Evolutionary conservation across 1,284 basidiomycete genomes (phyloP).

Genomic region (Rhodotorula sp.): DNA sequence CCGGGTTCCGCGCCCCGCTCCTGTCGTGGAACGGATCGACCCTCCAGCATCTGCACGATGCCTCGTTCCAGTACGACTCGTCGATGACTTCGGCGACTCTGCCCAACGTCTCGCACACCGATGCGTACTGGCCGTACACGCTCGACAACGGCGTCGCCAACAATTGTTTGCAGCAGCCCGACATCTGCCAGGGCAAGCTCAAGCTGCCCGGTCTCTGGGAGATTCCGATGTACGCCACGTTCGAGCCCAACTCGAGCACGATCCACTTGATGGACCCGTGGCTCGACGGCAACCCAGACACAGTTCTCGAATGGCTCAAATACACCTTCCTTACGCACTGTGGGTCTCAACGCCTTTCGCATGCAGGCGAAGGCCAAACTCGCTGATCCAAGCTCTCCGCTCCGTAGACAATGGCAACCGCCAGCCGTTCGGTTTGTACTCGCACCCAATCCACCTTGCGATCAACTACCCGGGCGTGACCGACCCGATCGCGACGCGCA

Average conservation of each 20-base stretch:
- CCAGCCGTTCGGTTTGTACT: constrained; percentile 76
- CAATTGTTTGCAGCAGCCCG: constrained; percentile 62
- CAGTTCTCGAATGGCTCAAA: constrained; percentile 69
- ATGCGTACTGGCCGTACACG: constrained; percentile 59
- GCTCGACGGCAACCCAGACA: constrained; percentile 61
- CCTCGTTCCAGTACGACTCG: constrained; percentile 61
- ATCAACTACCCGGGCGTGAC: constrained; percentile 50
- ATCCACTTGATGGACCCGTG: constrained; percentile 60
- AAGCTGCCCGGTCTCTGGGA: constrained; percentile 77
- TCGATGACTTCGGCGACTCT: constrained; percentile 64
- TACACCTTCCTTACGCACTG: constrained; percentile 69
- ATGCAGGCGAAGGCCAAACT: not conserved
- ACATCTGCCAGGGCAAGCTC: constrained; percentile 67
- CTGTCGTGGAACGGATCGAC: constrained; percentile 61
- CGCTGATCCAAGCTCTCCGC: not conserved
- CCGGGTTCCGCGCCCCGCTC: constrained; percentile 75
- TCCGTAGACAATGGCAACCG: constrained; percentile 61
- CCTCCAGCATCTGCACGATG: constrained; percentile 30
- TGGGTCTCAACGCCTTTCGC: constrained; percentile 21
- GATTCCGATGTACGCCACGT: constrained; percentile 61
- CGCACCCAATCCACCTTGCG: constrained; percentile 66
- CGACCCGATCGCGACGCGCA: constrained; percentile 15
- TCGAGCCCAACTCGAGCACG: not conserved
- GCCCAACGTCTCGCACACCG: constrained; percentile 65
- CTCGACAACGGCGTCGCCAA: constrained; percentile 61